phyloP scores from a whole-genome alignment of 2,329 filamentous ascomycete genomes.

The Microsporum audouinii region DNA sequence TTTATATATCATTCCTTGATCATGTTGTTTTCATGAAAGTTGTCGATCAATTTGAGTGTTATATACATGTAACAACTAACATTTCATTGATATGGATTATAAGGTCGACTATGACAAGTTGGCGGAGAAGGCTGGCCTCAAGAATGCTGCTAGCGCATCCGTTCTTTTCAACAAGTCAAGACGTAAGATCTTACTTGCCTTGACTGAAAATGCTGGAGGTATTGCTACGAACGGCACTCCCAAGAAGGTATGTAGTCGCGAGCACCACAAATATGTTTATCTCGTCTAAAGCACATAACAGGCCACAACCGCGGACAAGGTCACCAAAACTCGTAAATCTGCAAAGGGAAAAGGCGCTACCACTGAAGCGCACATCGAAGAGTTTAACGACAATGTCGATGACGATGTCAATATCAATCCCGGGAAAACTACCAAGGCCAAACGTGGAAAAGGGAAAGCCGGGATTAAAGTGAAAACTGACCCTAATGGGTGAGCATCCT shows the following conservation, averaged over 20 bases:
- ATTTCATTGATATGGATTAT: background rate
- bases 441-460: background rate
- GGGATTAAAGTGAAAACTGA: background rate
- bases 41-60: background rate
- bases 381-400: background rate
- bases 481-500: background rate
- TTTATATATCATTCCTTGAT: background rate
- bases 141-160: slow-evolving; percentile 26
- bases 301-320: slow-evolving; percentile 10
- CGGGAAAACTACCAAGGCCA: background rate
- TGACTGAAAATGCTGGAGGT: slow-evolving; percentile 3
- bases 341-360: slow-evolving; percentile 11
- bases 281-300: background rate
- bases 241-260: slow-evolving; percentile 7
- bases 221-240: background rate
- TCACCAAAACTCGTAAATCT: slow-evolving; percentile 12
- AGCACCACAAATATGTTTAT: background rate
- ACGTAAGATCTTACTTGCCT: slow-evolving; percentile 24
- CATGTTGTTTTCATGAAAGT: background rate
- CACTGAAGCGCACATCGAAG: background rate
- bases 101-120: slow-evolving; percentile 33
- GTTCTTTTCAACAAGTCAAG: slow-evolving; percentile 28
- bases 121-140: slow-evolving; percentile 26
- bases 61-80: background rate
- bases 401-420: background rate